Evolutionary conservation across 768 basidiomycete genomes (phyloP).

Genomic region (Lactarius tabidus): DNA sequence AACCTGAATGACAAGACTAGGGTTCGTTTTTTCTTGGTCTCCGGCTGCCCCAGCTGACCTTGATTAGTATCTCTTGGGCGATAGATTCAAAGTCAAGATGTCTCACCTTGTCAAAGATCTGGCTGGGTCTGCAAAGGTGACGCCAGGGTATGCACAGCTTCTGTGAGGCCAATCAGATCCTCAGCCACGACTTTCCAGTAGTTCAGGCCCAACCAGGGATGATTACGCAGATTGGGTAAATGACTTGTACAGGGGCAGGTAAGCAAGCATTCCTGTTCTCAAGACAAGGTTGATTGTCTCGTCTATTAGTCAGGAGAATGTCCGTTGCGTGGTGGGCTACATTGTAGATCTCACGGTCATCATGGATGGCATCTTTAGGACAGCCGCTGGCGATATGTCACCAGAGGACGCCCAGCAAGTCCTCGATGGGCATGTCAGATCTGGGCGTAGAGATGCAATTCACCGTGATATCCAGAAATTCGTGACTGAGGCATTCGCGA

Average conservation of each 20-base stretch:
- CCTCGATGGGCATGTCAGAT: too few relatives aligned
- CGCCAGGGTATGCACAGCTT: neutral
- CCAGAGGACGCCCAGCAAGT: neutral
- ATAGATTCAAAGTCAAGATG: conserved; percentile 2
- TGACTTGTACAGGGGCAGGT: neutral
- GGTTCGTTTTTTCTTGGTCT: neutral
- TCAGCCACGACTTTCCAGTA: neutral
- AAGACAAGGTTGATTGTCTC: neutral
- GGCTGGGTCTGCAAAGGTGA: neutral
- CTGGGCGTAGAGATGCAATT: too few relatives aligned
- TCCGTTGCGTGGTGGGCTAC: conserved; percentile 12
- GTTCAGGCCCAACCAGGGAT: neutral
- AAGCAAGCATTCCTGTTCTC: neutral
- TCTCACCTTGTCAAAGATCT: conserved; percentile 10
- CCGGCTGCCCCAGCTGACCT: neutral
- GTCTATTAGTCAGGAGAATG: conserved; percentile 7
- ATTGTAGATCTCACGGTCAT: conserved; percentile 12
- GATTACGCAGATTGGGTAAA: neutral
- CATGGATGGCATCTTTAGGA: neutral
- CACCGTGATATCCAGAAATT: too few relatives aligned
- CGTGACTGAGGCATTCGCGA: too few relatives aligned
- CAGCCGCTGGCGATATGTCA: neutral
- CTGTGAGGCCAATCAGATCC: neutral
- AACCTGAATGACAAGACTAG: neutral
- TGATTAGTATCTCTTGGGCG: conserved; percentile 1